phyloP scores from a whole-genome alignment of 2,329 filamentous ascomycete species.

The Paecilomyces niveus region DNA sequence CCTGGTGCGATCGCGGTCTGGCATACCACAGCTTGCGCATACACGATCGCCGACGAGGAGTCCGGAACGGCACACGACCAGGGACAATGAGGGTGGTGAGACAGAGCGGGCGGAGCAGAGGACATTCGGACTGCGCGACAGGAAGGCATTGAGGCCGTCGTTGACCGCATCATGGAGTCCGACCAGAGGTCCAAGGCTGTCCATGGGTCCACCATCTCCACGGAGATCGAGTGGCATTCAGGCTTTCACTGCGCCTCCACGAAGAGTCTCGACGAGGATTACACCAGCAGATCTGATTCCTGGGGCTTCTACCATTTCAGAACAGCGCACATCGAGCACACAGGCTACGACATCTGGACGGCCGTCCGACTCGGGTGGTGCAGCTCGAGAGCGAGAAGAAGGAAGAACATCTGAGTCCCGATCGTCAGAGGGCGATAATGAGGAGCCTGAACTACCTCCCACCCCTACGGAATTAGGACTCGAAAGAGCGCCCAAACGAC shows the following conservation, averaged over 20 bases:
- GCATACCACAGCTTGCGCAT: conserved; percentile 45
- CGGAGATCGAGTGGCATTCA: conserved; percentile 23
- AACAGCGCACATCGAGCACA: conserved; percentile 2
- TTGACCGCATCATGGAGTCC: conserved; percentile 22
- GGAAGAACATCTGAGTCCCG: conserved; percentile 11
- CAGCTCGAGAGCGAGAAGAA: conserved; percentile 16
- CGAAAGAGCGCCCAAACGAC: conserved; percentile 25
- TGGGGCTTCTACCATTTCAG: conserved; percentile 14
- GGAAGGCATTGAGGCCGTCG: conserved; percentile 31
- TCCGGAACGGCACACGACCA: conserved; percentile 15
- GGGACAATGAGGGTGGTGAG: conserved; percentile 9
- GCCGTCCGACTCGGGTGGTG: conserved; percentile 23
- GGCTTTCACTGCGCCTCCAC: conserved; percentile 29
- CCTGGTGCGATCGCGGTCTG: conserved; percentile 54
- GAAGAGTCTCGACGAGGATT: conserved; percentile 27
- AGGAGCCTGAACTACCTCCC: conserved; percentile 58
- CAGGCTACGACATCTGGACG: conserved; percentile 19
- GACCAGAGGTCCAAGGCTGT: conserved; percentile 8
- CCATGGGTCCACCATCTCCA: conserved; percentile 14
- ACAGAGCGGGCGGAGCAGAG: conserved; percentile 11
- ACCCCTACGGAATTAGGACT: conserved; percentile 36
- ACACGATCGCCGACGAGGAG: conserved; percentile 32
- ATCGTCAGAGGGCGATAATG: conserved; percentile 24
- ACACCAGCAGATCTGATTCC: conserved; percentile 21
- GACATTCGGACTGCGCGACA: conserved; percentile 25